Evolutionary conservation across 495 filamentous ascomycete species (phyloP).

Genomic region (Penicillium odoratum): DNA sequence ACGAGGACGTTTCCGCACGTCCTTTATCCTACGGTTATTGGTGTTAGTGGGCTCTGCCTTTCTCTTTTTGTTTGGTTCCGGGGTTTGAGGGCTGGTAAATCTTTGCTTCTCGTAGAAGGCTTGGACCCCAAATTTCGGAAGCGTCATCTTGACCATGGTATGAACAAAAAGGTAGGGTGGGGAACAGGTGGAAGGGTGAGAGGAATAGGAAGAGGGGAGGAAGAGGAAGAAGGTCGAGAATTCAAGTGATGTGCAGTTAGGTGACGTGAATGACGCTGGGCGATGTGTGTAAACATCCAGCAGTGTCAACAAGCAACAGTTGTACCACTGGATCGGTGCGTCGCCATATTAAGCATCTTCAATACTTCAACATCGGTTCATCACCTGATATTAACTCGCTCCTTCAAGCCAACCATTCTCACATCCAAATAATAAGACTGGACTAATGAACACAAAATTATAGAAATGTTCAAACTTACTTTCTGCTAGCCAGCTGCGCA

Average conservation of each 20-base stretch:
- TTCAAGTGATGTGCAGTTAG: conserved; percentile 1
- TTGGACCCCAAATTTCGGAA: neutral
- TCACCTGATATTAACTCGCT: neutral
- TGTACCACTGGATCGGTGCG: neutral
- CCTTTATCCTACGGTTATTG: conserved; percentile 33
- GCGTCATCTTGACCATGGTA: neutral
- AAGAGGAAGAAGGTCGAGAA: neutral
- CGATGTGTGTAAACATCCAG: neutral
- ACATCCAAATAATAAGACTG: neutral
- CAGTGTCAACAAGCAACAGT: neutral
- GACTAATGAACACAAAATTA: conserved; percentile 9
- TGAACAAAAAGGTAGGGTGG: no score
- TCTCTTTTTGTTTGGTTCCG: neutral
- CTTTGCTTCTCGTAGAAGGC: neutral
- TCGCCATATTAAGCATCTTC: neutral
- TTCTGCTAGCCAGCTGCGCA: conserved; percentile 53
- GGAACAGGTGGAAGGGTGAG: neutral
- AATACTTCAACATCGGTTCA: neutral
- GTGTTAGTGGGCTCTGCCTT: conserved; percentile 1
- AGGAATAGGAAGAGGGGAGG: conserved; percentile 1
- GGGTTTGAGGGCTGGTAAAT: neutral
- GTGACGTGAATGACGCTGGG: neutral
- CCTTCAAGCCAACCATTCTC: neutral
- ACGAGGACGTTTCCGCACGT: conserved; percentile 34
- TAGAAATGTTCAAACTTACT: conserved; percentile 39